phyloP scores from a whole-genome alignment of 164 flowering plant genomes.

The Magnolia sinica region DNA sequence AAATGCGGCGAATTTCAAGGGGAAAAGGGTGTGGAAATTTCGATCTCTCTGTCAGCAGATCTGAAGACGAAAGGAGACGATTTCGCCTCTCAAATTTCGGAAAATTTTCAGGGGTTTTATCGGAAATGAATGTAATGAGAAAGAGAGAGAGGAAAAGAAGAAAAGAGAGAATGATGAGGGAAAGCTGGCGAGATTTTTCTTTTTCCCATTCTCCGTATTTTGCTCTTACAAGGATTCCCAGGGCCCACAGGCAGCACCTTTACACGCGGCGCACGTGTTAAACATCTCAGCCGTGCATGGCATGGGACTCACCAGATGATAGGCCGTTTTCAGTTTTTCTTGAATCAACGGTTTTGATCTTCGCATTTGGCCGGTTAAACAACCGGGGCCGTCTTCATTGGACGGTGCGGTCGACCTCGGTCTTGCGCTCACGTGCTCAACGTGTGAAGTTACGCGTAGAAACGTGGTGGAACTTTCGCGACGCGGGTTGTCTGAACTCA shows the following conservation, averaged over 20 bases:
- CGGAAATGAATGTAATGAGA: neutral
- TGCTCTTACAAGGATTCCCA: too few relatives aligned
- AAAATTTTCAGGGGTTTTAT: neutral
- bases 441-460: too few relatives aligned
- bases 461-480: too few relatives aligned
- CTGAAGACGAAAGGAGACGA: slow-evolving; percentile 4
- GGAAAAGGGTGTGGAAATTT: neutral
- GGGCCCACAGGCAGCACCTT: too few relatives aligned
- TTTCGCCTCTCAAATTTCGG: slow-evolving; percentile 1
- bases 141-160: neutral
- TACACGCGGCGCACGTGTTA: neutral
- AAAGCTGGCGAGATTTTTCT: slow-evolving; percentile 14
- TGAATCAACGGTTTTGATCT: too few relatives aligned
- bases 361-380: too few relatives aligned
- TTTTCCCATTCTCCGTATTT: neutral
- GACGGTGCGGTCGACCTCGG: too few relatives aligned
- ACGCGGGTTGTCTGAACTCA: too few relatives aligned
- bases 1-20: neutral
- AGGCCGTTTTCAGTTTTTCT: too few relatives aligned
- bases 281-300: neutral
- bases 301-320: too few relatives aligned
- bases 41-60: neutral
- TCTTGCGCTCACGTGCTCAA: too few relatives aligned
- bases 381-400: too few relatives aligned
- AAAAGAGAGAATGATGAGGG: neutral